Evolutionary conservation across 2,329 filamentous ascomycete species (phyloP).

Genomic region (Coniochaeta ligniaria): DNA sequence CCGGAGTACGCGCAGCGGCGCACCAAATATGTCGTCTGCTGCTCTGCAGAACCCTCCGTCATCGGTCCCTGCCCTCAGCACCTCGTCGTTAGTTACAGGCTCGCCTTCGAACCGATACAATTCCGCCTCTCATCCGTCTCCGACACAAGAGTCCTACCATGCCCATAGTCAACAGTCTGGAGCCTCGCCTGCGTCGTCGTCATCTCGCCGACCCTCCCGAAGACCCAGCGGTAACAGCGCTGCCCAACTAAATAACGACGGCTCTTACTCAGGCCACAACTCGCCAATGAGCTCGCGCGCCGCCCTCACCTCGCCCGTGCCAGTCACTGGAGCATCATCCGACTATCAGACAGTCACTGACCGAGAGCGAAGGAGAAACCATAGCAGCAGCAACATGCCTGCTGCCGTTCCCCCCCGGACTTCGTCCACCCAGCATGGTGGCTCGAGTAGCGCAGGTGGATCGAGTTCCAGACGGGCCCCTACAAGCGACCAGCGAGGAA

Average conservation of each 20-base stretch:
- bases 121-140: conserved; percentile 42
- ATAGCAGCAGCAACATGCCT: conserved; percentile 40
- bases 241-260: not conserved
- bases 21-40: conserved; percentile 51
- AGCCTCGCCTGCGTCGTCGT: conserved; percentile 38
- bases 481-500: conserved; percentile 36
- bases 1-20: conserved; percentile 7
- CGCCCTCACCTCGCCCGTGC: conserved; percentile 33
- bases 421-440: conserved; percentile 59
- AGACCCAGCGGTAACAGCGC: conserved; percentile 43
- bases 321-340: conserved; percentile 28
- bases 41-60: conserved; percentile 52
- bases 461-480: conserved; percentile 34
- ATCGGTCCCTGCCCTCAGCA: conserved; percentile 34
- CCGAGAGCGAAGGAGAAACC: conserved; percentile 32
- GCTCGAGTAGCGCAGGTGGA: conserved; percentile 17
- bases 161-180: conserved; percentile 37
- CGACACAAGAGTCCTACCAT: conserved; percentile 51
- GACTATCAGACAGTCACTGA: conserved; percentile 39
- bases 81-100: conserved; percentile 37
- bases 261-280: conserved; percentile 21
- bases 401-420: conserved; percentile 74
- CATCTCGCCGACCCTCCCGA: conserved; percentile 46
- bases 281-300: conserved; percentile 41
- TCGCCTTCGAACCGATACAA: conserved; percentile 44